Percentiles rank a stretch among this genome's conserved stretches.
phyloP scores from a whole-genome alignment of 2,329 filamentous ascomycete species.

The Gyromitra esculenta region DNA sequence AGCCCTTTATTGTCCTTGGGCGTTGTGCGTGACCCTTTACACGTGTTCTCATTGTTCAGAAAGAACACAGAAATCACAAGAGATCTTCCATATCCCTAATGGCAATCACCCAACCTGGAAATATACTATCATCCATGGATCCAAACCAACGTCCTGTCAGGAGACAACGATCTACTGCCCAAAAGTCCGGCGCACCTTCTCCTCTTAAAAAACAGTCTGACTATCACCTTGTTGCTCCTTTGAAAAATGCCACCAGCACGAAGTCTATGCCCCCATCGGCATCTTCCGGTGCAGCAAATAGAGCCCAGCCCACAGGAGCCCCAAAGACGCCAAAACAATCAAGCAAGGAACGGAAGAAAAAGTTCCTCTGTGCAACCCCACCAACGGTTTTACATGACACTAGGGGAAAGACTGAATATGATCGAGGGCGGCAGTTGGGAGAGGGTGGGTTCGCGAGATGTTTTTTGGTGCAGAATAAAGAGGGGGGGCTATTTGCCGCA shows the following conservation, averaged over 20 bases:
- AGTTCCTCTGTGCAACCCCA: conserved; percentile 56
- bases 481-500: conserved; percentile 57
- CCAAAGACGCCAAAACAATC: conserved; percentile 56
- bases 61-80: conserved; percentile 27
- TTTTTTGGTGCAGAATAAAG: conserved; percentile 57
- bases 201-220: conserved; percentile 55
- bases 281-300: conserved; percentile 42
- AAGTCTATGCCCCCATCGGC: conserved; percentile 28
- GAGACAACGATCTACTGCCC: conserved; percentile 52
- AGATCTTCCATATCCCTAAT: conserved; percentile 41
- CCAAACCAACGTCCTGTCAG: conserved; percentile 50
- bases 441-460: conserved; percentile 58
- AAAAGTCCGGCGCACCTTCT: conserved; percentile 40
- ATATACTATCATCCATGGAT: conserved; percentile 49
- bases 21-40: conserved; percentile 21
- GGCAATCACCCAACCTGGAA: conserved; percentile 33
- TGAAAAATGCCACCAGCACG: conserved; percentile 43
- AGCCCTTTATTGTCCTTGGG: not conserved
- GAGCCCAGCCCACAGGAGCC: conserved; percentile 35
- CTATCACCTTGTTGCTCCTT: conserved; percentile 54
- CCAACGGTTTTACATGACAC: conserved; percentile 56
- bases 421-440: conserved; percentile 56
- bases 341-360: conserved; percentile 57
- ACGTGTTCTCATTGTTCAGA: conserved; percentile 30
- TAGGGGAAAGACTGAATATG: conserved; percentile 56